Conservation (phyloP, 148 eudicot species). For the Chenopodium berlandieri region DNA sequence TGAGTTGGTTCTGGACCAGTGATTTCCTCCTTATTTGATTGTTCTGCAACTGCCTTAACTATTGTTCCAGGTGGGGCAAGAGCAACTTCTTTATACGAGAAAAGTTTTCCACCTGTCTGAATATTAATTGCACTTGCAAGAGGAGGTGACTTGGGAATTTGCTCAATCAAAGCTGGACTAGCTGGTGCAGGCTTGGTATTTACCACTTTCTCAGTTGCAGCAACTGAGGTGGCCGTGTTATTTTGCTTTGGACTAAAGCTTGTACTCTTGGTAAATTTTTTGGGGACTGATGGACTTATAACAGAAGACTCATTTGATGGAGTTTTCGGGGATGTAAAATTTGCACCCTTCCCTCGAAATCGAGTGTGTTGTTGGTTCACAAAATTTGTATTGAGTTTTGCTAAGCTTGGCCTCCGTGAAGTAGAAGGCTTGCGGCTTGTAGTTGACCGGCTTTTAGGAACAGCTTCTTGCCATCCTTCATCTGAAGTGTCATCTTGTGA, state of each 20-base stretch:
- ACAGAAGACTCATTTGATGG: constrained; percentile 44
- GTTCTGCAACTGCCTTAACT: constrained; percentile 71
- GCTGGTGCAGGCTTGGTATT: constrained; percentile 58
- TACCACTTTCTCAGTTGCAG: constrained; percentile 38
- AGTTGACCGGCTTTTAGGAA: constrained; percentile 71
- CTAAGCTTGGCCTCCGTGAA: constrained; percentile 66
- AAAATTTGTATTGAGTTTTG: constrained; percentile 73
- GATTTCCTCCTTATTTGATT: constrained; percentile 45
- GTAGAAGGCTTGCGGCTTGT: constrained; percentile 59
- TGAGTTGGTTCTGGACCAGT: constrained; percentile 26
- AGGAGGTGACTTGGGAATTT: constrained; percentile 45
- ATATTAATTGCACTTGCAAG: constrained; percentile 43
- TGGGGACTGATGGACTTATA: constrained; percentile 41
- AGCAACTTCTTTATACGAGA: constrained; percentile 98
- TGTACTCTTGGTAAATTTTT: constrained; percentile 56
- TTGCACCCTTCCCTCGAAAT: constrained; percentile 48
- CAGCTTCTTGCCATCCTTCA: constrained; percentile 99
- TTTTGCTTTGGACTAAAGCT: constrained; percentile 60
- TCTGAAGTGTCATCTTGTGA: constrained; percentile 55
- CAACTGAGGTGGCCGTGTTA: constrained; percentile 27
- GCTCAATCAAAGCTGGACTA: constrained; percentile 58
- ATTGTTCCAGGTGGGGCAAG: constrained; percentile 89
- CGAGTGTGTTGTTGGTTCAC: constrained; percentile 51
- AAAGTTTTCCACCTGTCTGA: constrained; percentile 66
- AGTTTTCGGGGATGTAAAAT: constrained; percentile 57